Evolutionary conservation across 495 filamentous ascomycete species (phyloP), one percentile per base, ranked within the genome.

Genomic region (Trichoderma reesei): DNA sequence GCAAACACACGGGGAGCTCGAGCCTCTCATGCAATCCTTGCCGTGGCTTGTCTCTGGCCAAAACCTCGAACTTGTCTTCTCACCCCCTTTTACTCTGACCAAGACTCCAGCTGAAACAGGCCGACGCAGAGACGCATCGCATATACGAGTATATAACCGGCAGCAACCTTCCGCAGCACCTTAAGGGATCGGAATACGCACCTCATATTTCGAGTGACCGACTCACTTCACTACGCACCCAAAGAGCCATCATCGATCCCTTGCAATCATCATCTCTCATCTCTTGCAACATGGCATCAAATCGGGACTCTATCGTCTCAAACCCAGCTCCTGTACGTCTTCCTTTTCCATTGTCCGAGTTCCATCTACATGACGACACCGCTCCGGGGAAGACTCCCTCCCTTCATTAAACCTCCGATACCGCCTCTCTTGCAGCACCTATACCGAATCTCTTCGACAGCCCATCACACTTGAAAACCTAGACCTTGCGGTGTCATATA

Each of bases 301-400:
- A 56, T 11, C 51, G 51, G 33, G 51, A 56, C 51, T 56, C 51
- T 16, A n/a, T 56, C 51, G 51, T 26, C 26, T 56, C 51, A 13
- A 56, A 56, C 18, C 51, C 51, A 16, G 51, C 26, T 10, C 20
- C 20, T 56, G 51, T 56, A 56, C 14, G 51, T 56, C 9, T 56
- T 16, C 1, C 11, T 56, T 16, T 33, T 1, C 4, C 51, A 11
- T 56, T 36, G 1, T 20, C 41, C 16, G 38, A 39, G 7, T 48
- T 2, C 6, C 16, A 1, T 48, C 16, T 48, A 20, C 18, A 5
- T 8, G 9, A 20, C n/a, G n/a, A 3, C 44, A 48, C 41, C n/a
- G 41, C 41, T 44, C 41, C 13, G 13, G 5, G 41, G 14, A 14
- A 5, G n/a, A 44, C 7, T 4, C 41, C 10, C 1, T 11, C 41